Base-by-base conservation (phyloP, 441 rosid genomes). In the Jatropha multifida region DNA sequence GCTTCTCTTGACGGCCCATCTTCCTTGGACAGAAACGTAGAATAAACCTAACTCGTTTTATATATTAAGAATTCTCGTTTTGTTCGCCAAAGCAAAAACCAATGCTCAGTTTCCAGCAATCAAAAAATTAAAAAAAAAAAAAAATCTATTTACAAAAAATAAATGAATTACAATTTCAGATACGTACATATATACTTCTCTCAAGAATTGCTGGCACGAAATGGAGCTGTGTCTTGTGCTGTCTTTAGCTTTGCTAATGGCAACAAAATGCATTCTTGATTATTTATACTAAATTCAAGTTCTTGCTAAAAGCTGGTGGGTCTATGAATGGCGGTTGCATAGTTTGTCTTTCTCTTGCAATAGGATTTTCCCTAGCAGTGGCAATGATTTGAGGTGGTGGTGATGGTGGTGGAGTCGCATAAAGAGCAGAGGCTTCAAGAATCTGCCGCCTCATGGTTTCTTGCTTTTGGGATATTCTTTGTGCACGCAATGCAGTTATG, bases 401-500 rank as follows among this genome's bases (percentile, higher is more conserved):
- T 0, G 97, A 86, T 26, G 23, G 65, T 13, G 96, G 94, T 6
- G 97, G 97, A 9, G 99, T 90, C 3, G 91, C 90, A 51, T 87
- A 87, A n/a, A 86, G 81, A 20, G 63, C 80, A 0, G 97, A 87
- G 68, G 87, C 80, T 72, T 88, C 94, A 0, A 94, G 80, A 17
- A 88, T 82, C 77, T 93, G 87, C 65, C 81, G 87, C 68, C 84
- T 81, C 14, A 83, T 68, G 10, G 69, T 81, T 77, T 86, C 90
- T 18, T 87, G 88, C n/a, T 87, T 77, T 69, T 78, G 87, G 49
- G 90, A 89, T 49, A 86, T 65, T 67, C 76, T 89, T 75, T 87
- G 90, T 56, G 93, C 89, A 15, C 86, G 88, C 42, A 92, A 78
- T 60, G 90, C 94, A 0, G 90, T 90, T 37, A 94, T 40, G 87